Evolutionary conservation across 805 yeast genomes (phyloP).

Genomic region (Candida xiaguanensis): DNA sequence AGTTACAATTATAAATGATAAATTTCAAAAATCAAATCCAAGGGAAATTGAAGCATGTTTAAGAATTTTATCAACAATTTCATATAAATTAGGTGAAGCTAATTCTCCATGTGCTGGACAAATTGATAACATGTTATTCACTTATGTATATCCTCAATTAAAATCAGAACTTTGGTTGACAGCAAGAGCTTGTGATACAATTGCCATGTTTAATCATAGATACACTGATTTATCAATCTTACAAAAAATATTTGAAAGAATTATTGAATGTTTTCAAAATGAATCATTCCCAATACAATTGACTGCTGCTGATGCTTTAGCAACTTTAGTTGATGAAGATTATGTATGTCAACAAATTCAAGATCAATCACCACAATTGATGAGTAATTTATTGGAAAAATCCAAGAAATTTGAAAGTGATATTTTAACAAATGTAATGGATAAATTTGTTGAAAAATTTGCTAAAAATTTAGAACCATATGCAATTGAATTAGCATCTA

Average conservation of each 20-base stretch:
- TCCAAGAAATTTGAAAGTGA: constrained; percentile 43
- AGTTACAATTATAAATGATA: constrained; percentile 29
- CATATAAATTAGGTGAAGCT: constrained; percentile 33
- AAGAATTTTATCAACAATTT: constrained; percentile 37
- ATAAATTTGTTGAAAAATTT: constrained; percentile 41
- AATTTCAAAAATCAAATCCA: constrained; percentile 34
- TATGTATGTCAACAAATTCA: constrained; percentile 39
- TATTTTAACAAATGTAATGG: constrained; percentile 43
- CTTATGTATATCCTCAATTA: constrained; percentile 40
- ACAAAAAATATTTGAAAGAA: constrained; percentile 38
- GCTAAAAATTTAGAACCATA: constrained; percentile 41
- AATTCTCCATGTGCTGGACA: constrained; percentile 37
- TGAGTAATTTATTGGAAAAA: constrained; percentile 42
- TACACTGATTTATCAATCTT: constrained; percentile 32
- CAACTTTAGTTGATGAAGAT: constrained; percentile 46
- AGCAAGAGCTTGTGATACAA: constrained; percentile 45
- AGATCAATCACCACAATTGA: constrained; percentile 42
- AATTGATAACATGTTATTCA: constrained; percentile 34
- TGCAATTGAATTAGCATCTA: constrained; percentile 39
- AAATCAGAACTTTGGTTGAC: constrained; percentile 39
- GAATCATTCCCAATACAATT: constrained; percentile 48
- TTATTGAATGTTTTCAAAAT: constrained; percentile 36
- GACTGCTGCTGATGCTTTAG: constrained; percentile 51
- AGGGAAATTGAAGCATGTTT: constrained; percentile 41
- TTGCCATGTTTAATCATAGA: constrained; percentile 36